Base-by-base conservation (phyloP, 805 yeast genomes). In the Ogataea saltuana region DNA sequence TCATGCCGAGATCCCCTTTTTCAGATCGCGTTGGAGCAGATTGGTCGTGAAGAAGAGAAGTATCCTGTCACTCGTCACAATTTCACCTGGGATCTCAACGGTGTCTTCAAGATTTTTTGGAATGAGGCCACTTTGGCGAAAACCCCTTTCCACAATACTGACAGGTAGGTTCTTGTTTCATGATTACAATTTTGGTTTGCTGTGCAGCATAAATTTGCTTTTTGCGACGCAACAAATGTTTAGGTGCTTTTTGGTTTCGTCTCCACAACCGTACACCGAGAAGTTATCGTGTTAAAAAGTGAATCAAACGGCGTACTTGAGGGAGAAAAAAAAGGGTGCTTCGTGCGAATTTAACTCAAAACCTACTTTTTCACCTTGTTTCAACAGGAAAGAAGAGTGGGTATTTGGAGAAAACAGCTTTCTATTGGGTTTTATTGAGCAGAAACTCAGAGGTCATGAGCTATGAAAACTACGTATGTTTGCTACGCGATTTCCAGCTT, bases 381-480 rank as follows among this genome's bases (percentile, higher is more conserved):
- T 42, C 45, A 42, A 26, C 18, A 17, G 6, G 23, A 12, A 26
- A 19, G 7, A 5, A 13, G 18, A 4, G 10, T 25, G 10, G 28
- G 28, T 25, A 10, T 15, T 16, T 8, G 20, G 19, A 19, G n/a
- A 33, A 33, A 23, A 10, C 7, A 21, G 19, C 15, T 7, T 26
- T 26, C 16, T 34, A 23, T 34, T 20, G 21, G 3, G 29, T 3
- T 23, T 23, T 23, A 6, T 34, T 17, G 22, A 11, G 12, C 23
- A 13, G n/a, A 18, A 19, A 6, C 17, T 7, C 31, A 28, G 32
- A 29, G 39, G 32, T 32, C 39, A 49, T 49, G 53, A 45, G 50
- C 48, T 49, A 46, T 45, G 53, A 49, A 23, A 46, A 46, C 50
- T 49, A 39, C 36, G 53, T 49, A 49, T 46, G 53, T 49, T 12